Base-by-base conservation (phyloP, 192 early-diverging fungal species). In the Linnemannia hyalina region DNA sequence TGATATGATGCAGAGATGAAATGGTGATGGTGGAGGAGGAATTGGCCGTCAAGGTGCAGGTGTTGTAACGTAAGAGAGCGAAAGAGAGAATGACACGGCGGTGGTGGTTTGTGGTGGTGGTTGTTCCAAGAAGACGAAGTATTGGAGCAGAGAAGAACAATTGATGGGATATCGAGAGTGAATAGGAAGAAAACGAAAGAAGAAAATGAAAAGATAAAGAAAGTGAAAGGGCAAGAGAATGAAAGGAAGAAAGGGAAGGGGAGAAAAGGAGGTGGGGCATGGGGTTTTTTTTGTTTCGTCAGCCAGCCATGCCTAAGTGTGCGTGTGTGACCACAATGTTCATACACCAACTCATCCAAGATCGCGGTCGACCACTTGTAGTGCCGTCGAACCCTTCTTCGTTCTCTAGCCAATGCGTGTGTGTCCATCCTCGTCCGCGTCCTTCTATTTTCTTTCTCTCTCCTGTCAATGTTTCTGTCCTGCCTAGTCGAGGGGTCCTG, bases 231-330 rank as follows among this genome's bases (percentile, higher is more conserved):
- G 63, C 42, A 11, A 68, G 57, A 40, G 69, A 35, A 35, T 35
- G 35, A 35, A 35, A 29, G 75, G 20, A 41, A 54, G 38, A 41
- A 57, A 26, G 35, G 26, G 46, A 44, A 46, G 54, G 49, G 46
- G 46, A 68, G 38, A 65, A n/a, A 84, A 46, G 68, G 57, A 80
- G 73, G 36, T 74, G 32, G 26, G 49, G 74, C 29, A n/a, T 26
- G 16, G 7, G 52, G 18, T 41, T 10, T 36, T 57, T 35, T 57
- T 52, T 40, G 3, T 36, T 6, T 15, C 11, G 74, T 22, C 74
- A 75, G 26, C 44, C 57, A 40, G 55, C 32, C 74, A 36, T 6
- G n/a, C 36, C 15, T 46, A 15, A 15, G 44, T 46, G 42, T 44
- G 36, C 18, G 23, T 70, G 68, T 40, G 38, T 35, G 0, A 22